These are phyloP conservation scores for Termitomyces sp. DNA, from an alignment of 768 basidiomycete species.

Conservation along the genomic window DNA sequence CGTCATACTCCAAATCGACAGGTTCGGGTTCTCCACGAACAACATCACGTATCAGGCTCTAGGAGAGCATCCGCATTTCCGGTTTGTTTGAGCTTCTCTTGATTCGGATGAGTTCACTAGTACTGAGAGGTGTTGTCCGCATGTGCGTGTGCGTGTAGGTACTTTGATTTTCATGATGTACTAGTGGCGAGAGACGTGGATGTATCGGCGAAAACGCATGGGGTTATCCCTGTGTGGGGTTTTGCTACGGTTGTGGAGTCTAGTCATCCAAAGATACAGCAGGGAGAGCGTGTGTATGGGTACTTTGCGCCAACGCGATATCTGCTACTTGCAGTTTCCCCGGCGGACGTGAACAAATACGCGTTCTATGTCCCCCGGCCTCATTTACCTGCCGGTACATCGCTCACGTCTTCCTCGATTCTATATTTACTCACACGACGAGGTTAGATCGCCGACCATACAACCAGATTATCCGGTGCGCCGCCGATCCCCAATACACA, in stretches of 20 bases:
- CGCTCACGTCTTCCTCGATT: neutral
- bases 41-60: conserved; percentile 65
- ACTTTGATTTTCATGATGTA: conserved; percentile 60
- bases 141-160: conserved; percentile 29
- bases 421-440: neutral
- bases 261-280: conserved; percentile 37
- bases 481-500: conserved; percentile 48
- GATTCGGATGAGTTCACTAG: neutral
- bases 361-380: conserved; percentile 55
- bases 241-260: conserved; percentile 55
- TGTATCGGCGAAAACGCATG: conserved; percentile 46
- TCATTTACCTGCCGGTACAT: conserved; percentile 54
- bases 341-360: conserved; percentile 45
- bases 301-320: conserved; percentile 57
- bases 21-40: conserved; percentile 69
- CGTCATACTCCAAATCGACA: conserved; percentile 52
- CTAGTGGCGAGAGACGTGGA: conserved; percentile 32
- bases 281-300: conserved; percentile 62
- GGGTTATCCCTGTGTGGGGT: conserved; percentile 69
- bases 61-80: conserved; percentile 44
- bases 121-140: neutral
- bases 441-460: conserved; percentile 56
- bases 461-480: conserved; percentile 61
- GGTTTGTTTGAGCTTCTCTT: conserved; percentile 22
- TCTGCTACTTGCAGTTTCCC: conserved; percentile 46